These are phyloP conservation scores for Aquilaria yunnanensis DNA, from an alignment of 345 rosid genomes.

Conservation along the genomic window DNA sequence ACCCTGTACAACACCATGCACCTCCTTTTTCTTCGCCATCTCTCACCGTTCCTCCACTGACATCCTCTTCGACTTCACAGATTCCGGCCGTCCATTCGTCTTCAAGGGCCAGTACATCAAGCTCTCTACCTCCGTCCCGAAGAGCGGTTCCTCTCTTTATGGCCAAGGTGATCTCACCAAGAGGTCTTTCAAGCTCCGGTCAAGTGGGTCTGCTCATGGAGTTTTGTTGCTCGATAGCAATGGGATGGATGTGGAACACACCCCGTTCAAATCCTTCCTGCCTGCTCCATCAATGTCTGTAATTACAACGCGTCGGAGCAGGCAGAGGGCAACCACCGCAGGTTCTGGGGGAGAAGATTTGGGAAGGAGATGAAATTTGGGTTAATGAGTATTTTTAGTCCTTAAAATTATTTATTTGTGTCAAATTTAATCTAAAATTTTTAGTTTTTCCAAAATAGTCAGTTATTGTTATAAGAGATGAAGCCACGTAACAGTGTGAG, in stretches of 20 bases:
- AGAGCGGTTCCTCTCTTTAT: conserved; percentile 38
- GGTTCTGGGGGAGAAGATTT: too few species aligned
- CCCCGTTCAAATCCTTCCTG: too few species aligned
- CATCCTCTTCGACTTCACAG: conserved; percentile 43
- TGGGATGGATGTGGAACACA: conserved; percentile 49
- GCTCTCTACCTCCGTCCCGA: conserved; percentile 53
- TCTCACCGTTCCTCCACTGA: conserved; percentile 55
- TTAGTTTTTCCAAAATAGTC: too few species aligned
- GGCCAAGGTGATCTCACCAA: conserved; percentile 82
- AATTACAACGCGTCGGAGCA: too few species aligned
- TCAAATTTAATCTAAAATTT: too few species aligned
- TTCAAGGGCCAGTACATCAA: conserved; percentile 77
- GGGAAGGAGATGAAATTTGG: too few species aligned
- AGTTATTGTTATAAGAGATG: too few species aligned
- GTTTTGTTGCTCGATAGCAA: conserved; percentile 61
- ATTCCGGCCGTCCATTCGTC: conserved; percentile 32
- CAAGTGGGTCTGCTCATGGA: conserved; percentile 48
- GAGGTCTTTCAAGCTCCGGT: conserved; percentile 43
- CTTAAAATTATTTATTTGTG: too few species aligned
- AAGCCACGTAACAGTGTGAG: too few species aligned
- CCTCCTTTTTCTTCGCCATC: conserved; percentile 57
- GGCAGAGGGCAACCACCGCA: too few species aligned
- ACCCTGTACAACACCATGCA: conserved; percentile 35
- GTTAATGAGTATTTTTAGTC: too few species aligned
- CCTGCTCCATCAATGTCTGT: too few species aligned